These are phyloP conservation scores for Pulveroboletus sp. DNA, from an alignment of 768 basidiomycete genomes.

Conservation along the genomic window DNA sequence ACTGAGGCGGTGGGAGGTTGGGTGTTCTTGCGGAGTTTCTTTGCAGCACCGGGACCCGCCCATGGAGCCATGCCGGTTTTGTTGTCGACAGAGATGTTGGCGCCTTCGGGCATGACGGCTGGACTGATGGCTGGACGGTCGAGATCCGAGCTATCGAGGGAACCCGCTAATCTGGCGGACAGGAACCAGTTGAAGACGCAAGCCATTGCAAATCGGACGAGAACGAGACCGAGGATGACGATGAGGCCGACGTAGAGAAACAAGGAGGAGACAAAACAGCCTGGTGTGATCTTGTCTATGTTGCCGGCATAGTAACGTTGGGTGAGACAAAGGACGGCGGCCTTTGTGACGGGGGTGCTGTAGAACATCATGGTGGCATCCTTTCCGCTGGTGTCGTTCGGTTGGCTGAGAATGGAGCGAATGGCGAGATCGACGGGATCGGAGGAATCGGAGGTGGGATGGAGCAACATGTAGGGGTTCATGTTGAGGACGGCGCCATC, in stretches of 20 bases:
- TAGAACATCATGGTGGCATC: constrained; percentile 89
- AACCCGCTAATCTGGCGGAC: constrained; percentile 73
- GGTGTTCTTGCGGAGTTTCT: constrained; percentile 35
- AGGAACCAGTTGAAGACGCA: constrained; percentile 97
- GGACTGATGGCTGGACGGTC: constrained; percentile 87
- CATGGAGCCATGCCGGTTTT: constrained; percentile 91
- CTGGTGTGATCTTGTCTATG: constrained; percentile 95
- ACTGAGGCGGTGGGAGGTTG: constrained; percentile 47
- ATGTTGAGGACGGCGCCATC: constrained; percentile 95
- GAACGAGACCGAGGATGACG: constrained; percentile 85
- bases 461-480: constrained; percentile 74
- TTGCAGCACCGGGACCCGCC: constrained; percentile 58
- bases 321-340: constrained; percentile 74
- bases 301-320: constrained; percentile 89
- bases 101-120: constrained; percentile 94
- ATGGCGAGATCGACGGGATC: constrained; percentile 84
- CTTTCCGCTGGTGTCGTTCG: constrained; percentile 58
- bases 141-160: constrained; percentile 67
- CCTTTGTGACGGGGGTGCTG: constrained; percentile 58
- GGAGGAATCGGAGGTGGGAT: constrained; percentile 59
- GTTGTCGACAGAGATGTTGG: constrained; percentile 91
- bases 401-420: constrained; percentile 59
- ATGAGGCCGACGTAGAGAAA: constrained; percentile 88
- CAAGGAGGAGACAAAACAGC: constrained; percentile 87
- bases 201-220: constrained; percentile 94